These are phyloP conservation scores for Stipa capillata DNA, from an alignment of 176 grass and related monocot species.

Conservation along the genomic window DNA sequence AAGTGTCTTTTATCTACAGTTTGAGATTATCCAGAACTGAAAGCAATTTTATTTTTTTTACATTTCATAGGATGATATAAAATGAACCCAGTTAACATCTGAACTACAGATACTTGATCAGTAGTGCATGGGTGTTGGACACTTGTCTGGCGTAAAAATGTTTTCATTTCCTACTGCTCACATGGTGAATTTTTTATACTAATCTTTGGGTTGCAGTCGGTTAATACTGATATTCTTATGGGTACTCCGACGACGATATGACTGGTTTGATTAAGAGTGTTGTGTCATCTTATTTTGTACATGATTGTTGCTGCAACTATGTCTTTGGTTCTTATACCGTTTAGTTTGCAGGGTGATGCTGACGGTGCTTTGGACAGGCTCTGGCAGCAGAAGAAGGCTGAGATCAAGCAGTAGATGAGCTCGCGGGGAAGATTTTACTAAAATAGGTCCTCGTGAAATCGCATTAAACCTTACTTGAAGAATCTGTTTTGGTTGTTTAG, in stretches of 20 bases:
- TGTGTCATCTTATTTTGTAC: neutral
- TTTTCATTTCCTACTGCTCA: neutral
- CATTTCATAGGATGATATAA: neutral
- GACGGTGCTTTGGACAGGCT: conserved; percentile 59
- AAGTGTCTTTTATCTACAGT: neutral
- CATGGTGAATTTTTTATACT: neutral
- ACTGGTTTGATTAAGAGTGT: neutral
- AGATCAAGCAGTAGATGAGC: conserved; percentile 32
- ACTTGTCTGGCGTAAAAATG: neutral
- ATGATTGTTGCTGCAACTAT: neutral
- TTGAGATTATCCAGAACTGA: neutral
- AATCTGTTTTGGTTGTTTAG: neutral
- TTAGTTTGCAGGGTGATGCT: conserved; percentile 37
- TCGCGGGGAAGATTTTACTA: neutral
- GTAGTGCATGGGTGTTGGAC: neutral
- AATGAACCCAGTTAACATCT: neutral
- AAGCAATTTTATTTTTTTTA: neutral
- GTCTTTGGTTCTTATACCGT: neutral
- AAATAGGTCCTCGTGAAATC: neutral
- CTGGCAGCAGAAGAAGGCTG: conserved; percentile 39
- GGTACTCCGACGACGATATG: neutral
- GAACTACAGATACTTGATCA: neutral
- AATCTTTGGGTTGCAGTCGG: neutral
- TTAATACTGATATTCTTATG: neutral
- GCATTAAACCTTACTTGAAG: neutral